Conservation (phyloP, 495 filamentous ascomycete species). For the Penicillium maclennaniae region DNA sequence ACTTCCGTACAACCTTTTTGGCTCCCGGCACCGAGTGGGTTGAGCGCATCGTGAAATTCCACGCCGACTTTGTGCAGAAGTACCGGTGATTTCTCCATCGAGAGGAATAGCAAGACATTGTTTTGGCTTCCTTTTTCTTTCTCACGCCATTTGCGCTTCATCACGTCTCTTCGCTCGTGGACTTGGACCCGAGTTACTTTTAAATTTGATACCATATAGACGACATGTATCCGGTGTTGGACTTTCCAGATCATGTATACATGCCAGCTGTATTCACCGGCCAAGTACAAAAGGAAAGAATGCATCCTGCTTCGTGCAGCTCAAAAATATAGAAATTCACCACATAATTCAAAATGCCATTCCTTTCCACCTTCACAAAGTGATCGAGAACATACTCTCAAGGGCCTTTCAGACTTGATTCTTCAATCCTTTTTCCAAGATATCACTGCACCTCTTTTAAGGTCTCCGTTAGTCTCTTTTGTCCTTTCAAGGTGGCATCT, state of each 20-base stretch:
- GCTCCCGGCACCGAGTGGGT: slow-evolving; percentile 96
- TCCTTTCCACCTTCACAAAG: too few species aligned
- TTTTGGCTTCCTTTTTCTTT: background rate
- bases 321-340: background rate
- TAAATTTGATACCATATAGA: slow-evolving; percentile 22
- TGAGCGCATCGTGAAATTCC: slow-evolving; percentile 81
- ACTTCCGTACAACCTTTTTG: slow-evolving; percentile 96
- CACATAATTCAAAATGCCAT: too few species aligned
- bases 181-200: background rate
- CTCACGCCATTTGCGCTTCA: slow-evolving; percentile 3
- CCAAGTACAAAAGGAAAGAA: background rate
- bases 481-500: too few species aligned
- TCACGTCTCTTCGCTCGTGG: background rate
- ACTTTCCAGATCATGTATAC: background rate
- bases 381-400: too few species aligned
- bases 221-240: background rate
- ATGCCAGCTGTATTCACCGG: background rate
- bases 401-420: too few species aligned
- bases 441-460: too few species aligned
- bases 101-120: background rate
- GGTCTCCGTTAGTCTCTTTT: too few species aligned
- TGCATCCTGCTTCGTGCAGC: background rate
- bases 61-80: slow-evolving; percentile 86
- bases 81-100: slow-evolving; percentile 41
- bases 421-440: too few species aligned